phyloP scores from a whole-genome alignment of 805 yeast species.

The Metschnikowia bowlesiae region DNA sequence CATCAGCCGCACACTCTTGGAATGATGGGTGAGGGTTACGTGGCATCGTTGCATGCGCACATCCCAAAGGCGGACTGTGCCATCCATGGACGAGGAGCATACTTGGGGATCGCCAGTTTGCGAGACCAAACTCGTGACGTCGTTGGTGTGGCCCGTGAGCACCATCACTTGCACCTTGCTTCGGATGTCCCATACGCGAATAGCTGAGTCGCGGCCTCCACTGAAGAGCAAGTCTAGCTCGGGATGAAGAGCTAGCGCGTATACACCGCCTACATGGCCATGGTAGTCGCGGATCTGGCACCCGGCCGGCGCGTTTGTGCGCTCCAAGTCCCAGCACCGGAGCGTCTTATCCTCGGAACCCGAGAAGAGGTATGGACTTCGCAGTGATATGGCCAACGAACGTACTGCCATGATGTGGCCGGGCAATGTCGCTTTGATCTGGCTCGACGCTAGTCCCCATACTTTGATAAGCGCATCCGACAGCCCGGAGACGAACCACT shows the following conservation, averaged over 20 bases:
- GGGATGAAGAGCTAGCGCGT: conserved; percentile 81
- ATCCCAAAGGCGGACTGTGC: conserved; percentile 89
- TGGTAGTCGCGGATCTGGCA: conserved; percentile 74
- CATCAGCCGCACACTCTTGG: conserved; percentile 73
- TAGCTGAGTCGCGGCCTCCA: conserved; percentile 84
- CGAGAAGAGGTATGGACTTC: conserved; percentile 84
- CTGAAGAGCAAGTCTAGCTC: conserved; percentile 77
- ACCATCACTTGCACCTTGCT: conserved; percentile 71
- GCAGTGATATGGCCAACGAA: conserved; percentile 63
- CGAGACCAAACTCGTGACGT: conserved; percentile 65
- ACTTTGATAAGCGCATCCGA: conserved; percentile 83
- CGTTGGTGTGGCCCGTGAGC: conserved; percentile 74
- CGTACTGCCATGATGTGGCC: conserved; percentile 92
- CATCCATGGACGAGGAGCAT: conserved; percentile 76
- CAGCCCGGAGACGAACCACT: conserved; percentile 91
- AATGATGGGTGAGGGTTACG: conserved; percentile 77
- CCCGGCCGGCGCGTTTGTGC: conserved; percentile 54
- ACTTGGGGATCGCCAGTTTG: conserved; percentile 79
- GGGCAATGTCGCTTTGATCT: conserved; percentile 68
- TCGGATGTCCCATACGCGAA: conserved; percentile 92
- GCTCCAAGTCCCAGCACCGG: conserved; percentile 94
- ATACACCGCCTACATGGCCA: conserved; percentile 91
- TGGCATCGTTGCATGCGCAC: conserved; percentile 69
- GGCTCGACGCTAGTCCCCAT: conserved; percentile 81
- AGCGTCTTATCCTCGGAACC: conserved; percentile 92